Percentiles rank a stretch among this genome's conserved stretches.
Conservation (phyloP, 228 moss, liverwort and hornwort species). For the Sphagnum fallax region DNA sequence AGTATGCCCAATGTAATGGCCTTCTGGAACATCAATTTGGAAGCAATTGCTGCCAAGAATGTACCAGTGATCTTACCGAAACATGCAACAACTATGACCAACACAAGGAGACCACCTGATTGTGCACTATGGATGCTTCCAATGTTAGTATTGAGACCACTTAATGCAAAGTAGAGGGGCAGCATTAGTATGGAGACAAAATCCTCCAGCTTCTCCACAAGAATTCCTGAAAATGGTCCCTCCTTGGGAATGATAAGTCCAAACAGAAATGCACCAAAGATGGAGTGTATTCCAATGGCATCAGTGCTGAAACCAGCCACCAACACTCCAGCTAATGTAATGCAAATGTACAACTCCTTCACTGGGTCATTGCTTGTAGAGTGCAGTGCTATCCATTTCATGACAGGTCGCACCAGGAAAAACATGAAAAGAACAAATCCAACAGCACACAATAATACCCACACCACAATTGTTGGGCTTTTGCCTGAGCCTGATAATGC, state of each 20-base stretch:
- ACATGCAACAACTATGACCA: constrained; percentile 73
- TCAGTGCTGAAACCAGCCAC: constrained; percentile 60
- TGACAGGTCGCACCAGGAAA: constrained; percentile 35
- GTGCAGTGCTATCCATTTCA: constrained; percentile 43
- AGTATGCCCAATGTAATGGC: constrained; percentile 57
- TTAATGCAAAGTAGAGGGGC: constrained; percentile 80
- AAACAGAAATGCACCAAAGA: constrained; percentile 74
- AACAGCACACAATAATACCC: constrained; percentile 49
- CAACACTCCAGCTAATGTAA: constrained; percentile 54
- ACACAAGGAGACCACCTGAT: constrained; percentile 56
- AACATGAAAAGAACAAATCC: constrained; percentile 58
- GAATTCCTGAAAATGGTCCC: constrained; percentile 46
- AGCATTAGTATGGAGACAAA: constrained; percentile 52
- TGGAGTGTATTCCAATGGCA: constrained; percentile 65
- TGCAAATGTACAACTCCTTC: constrained; percentile 44
- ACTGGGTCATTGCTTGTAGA: constrained; percentile 50
- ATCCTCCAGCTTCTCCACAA: constrained; percentile 81
- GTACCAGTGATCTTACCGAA: constrained; percentile 58
- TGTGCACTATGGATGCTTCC: constrained; percentile 35
- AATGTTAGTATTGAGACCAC: constrained; percentile 71
- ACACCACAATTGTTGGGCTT: constrained; percentile 29
- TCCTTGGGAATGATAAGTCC: constrained; percentile 76
- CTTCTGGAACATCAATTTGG: constrained; percentile 36
- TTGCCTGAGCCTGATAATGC: constrained; percentile 40
- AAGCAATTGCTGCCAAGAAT: constrained; percentile 39